Conservation (phyloP, 176 grass and related monocot species). For the Dactylis glomerata region DNA sequence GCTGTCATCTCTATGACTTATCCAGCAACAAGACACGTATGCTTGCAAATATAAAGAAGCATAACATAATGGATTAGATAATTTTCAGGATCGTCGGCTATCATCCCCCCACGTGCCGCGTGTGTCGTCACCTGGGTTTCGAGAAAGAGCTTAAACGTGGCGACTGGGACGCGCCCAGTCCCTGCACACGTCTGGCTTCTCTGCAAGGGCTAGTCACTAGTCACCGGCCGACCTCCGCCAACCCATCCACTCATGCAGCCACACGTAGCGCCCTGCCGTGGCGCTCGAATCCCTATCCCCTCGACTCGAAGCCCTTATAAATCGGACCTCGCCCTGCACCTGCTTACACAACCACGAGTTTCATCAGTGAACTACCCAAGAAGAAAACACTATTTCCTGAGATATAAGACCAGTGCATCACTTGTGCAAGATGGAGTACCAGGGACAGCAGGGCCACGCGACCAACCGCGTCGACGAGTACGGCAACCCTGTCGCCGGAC, state of each 20-base stretch:
- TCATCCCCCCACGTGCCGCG: neutral
- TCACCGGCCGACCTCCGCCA: neutral
- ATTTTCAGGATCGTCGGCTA: neutral
- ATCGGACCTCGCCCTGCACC: neutral
- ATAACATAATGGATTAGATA: neutral
- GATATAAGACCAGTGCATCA: neutral
- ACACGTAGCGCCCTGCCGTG: constrained; percentile 21
- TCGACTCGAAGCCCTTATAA: neutral
- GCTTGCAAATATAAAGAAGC: neutral
- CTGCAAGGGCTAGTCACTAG: neutral
- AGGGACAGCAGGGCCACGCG: neutral
- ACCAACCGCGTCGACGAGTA: constrained; percentile 46
- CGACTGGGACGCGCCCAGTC: neutral
- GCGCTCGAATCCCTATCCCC: neutral
- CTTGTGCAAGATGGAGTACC: neutral
- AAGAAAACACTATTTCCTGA: neutral
- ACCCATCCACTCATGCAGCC: neutral
- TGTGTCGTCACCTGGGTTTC: neutral
- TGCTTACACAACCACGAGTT: neutral
- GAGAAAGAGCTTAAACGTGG: neutral
- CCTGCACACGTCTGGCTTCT: neutral
- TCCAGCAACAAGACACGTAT: neutral
- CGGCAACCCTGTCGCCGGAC: constrained; percentile 25
- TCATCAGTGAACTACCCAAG: neutral
- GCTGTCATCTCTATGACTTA: neutral